Evolutionary conservation across 2,329 filamentous ascomycete species (phyloP), one percentile per base, ranked within the genome.

Genomic region (Aspergillus phoenicis): DNA sequence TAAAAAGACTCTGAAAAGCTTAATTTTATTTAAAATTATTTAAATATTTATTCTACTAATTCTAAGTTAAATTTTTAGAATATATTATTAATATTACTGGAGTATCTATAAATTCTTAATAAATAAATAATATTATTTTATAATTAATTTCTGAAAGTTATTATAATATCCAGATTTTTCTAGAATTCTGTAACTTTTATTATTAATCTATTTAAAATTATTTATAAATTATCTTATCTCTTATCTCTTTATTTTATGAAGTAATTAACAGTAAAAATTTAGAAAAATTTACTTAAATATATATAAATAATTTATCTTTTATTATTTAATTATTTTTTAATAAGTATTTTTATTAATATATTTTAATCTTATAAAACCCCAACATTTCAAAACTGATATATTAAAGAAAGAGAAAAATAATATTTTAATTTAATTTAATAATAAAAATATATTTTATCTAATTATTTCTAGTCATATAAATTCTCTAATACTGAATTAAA

Each of bases 251-350:
- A 45, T 15, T 45, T 45, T 2, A 17, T 33, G 11, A 11, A 33
- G 11, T 3, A 33, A 3, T 33, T 33, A 33, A 33, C 7, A 1
- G 15, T 10, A 4, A 45, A 45, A 45, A 45, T 22, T 4, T 10
- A 22, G 4, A 45, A 2, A n/a, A 8, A 8, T 45, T 2, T 45
- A 45, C 1, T n/a, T 45, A 45, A 45, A 45, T n/a, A 45, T 45
- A 45, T 45, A 45, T 45, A n/a, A 45, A 45, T n/a, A 45, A n/a
- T 7, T n/a, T 8, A 45, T 45, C 3, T 45, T 45, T 45, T 45
- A 45, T 45, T 45, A 45, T 45, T 45, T 45, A 8, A 45, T 45
- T n/a, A 45, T 45, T 45, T 45, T n/a, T n/a, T n/a, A 45, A n/a
- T 45, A 45, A 45, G 41, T n/a, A 45, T n/a, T 45, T n/a, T 22